Conservation (phyloP, 148 eudicot genomes). For the Amaranthus palmeri region DNA sequence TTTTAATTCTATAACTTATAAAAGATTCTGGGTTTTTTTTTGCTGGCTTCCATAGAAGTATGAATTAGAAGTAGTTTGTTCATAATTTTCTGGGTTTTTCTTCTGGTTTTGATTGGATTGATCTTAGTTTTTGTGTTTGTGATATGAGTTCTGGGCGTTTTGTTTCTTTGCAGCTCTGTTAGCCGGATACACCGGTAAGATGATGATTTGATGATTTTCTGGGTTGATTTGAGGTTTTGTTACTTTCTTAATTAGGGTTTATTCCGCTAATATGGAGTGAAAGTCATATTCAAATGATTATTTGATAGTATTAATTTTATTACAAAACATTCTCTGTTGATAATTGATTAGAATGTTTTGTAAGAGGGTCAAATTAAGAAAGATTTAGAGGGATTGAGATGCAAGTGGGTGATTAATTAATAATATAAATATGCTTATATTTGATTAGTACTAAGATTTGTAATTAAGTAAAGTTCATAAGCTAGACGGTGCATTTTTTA, state of each 20-base stretch:
- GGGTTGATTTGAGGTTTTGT: background rate
- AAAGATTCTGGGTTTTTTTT: background rate
- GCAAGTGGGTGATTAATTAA: slow-evolving; percentile 6
- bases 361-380: background rate
- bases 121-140: no score
- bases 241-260: background rate
- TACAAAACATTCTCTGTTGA: slow-evolving; percentile 18
- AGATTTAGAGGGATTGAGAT: slow-evolving; percentile 4
- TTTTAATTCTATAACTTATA: background rate
- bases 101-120: background rate
- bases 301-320: background rate
- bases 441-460: background rate
- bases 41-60: no score
- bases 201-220: background rate
- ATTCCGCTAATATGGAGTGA: background rate
- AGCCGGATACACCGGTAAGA: no score
- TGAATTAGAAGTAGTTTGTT: no score
- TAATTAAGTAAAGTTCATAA: slow-evolving; percentile 1
- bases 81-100: background rate
- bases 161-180: no score
- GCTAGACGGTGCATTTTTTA: background rate
- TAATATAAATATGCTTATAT: background rate
- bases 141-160: no score
- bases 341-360: background rate
- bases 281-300: background rate